Base-by-base conservation (phyloP, 2,329 filamentous ascomycete species). In the Remersonia thermophila region DNA sequence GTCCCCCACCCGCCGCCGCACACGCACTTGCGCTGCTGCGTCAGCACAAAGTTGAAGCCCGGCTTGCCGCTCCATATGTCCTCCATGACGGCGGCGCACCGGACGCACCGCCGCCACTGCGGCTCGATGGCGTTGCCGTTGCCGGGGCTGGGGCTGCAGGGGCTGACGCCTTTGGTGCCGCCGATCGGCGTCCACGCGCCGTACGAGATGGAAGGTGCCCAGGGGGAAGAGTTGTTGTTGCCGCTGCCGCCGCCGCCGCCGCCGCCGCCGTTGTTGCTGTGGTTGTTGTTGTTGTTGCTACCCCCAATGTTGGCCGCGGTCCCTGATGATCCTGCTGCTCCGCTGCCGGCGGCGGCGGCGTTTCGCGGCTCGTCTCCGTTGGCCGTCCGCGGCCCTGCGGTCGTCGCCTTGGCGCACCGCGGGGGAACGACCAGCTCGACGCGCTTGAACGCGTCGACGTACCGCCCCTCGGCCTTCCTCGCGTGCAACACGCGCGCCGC, bases 21-120 rank as follows among this genome's bases (percentile, higher is more conserved):
- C 4, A 62, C 61, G 41, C 72, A 77, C 47, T 62, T 64, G 16
- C 67, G 59, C 52, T 73, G 68, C 50, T 74, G 70, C 10, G 58
- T 57, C 30, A 75, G 50, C 26, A 76, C 59, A 51, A 73, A 73
- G 3, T 58, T 62, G 38, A 68, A 63, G 1, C 69, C 71, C 0
- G 70, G 63, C 40, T 62, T 60, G 16, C 56, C 56, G 11, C 55
- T 61, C 18, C 53, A 55, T 0, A 70, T 57, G 43, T 81, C 75
- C 48, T 78, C 76, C 63, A 80, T 80, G n/a, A 80, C 64, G 33
- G 71, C 64, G 30, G 72, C 66, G 52, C 78, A 83, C 27, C 78
- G 62, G 14, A 71, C 69, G 49, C 71, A 77, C 28, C 64, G 58
- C 36, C 68, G 59, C 56, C 63, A 65, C 28, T 53, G 52, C 29